Base-by-base conservation (phyloP, 768 basidiomycete species). In the Psilocybe cyanescens region DNA sequence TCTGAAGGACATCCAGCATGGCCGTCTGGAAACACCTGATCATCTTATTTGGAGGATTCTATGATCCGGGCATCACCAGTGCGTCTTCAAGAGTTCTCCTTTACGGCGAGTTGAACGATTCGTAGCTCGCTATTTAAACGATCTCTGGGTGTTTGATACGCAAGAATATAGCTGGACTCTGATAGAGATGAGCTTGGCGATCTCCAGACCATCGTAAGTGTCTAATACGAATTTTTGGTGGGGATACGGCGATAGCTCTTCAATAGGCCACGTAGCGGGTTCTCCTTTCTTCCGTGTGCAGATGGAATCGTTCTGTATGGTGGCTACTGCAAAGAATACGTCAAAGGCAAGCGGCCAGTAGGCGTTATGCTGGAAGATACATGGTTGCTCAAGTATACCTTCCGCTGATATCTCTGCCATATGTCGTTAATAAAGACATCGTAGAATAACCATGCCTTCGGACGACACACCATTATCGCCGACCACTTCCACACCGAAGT, bases 301-400 rank as follows among this genome's bases (percentile, higher is more conserved):
- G 94, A 96, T 14, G 94, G 95, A 0, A 83, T 95, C 6, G 68
- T 96, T 7, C 70, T 97, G 4, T 87, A 94, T 66, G 95, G 93
- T 9, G 95, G 95, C 0, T 97, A 97, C 71, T 93, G 90, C 70
- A 96, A 97, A 72, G 91, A 94, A 74, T 96, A 95, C 67, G 69
- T 75, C 19, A 95, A 95, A 70, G 93, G 94, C 2, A 93, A 94
- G 69, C 86, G 91, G 1, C 88, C 91, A 0, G 77, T 93, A 11
- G 95, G 95, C 0, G 79, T 94, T n/a, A 94, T 92, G 77, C 80
- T 96, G 5, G 92, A 94, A 16, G 94, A 97, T 69, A 93, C 91
- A 0, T 97, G 94, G 95, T 79, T 95, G 55, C 80, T 97, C 5
- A 84, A 85, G 90, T 92, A 57, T 2, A 82, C 16, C 9, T 6